Evolutionary conservation across 2,329 filamentous ascomycete genomes (phyloP).

Genomic region (Calonectria leucothoes): DNA sequence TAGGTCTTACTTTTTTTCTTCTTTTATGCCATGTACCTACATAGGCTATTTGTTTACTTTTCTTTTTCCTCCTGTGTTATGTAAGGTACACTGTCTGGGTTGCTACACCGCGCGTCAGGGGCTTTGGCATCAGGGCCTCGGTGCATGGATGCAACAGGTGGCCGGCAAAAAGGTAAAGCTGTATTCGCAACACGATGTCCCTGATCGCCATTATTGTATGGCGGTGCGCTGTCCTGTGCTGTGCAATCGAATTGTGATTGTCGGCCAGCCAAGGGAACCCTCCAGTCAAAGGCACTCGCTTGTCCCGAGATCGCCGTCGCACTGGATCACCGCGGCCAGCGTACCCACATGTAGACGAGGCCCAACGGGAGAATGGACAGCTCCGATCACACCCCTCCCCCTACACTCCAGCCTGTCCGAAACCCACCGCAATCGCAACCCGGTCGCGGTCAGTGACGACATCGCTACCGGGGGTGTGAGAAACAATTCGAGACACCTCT

Average conservation of each 20-base stretch:
- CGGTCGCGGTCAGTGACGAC: slow-evolving; percentile 16
- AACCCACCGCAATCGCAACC: slow-evolving; percentile 4
- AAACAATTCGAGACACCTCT: not conserved
- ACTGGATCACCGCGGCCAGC: slow-evolving; percentile 10
- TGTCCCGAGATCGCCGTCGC: slow-evolving; percentile 13
- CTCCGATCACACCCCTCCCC: slow-evolving; percentile 7
- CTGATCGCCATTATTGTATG: slow-evolving; percentile 2
- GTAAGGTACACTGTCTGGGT: slow-evolving; percentile 7
- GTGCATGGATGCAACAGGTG: not conserved
- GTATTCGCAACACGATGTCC: not conserved
- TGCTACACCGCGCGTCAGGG: not conserved
- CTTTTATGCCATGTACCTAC: not conserved
- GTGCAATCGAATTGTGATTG: slow-evolving; percentile 20
- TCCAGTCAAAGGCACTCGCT: slow-evolving; percentile 17
- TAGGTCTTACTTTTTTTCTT: not conserved
- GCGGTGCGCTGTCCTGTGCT: not conserved
- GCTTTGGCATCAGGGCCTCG: not conserved
- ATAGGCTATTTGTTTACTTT: not conserved
- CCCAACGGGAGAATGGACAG: slow-evolving; percentile 5
- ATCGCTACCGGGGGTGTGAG: not conserved
- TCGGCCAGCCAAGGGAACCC: slow-evolving; percentile 6
- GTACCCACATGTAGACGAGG: not conserved
- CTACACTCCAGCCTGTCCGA: not conserved
- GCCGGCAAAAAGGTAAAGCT: not conserved
- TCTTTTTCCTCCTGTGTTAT: not conserved